Evolutionary conservation across 441 rosid species (phyloP), one percentile per base, ranked within the genome.

Genomic region (Erodium moschatum): DNA sequence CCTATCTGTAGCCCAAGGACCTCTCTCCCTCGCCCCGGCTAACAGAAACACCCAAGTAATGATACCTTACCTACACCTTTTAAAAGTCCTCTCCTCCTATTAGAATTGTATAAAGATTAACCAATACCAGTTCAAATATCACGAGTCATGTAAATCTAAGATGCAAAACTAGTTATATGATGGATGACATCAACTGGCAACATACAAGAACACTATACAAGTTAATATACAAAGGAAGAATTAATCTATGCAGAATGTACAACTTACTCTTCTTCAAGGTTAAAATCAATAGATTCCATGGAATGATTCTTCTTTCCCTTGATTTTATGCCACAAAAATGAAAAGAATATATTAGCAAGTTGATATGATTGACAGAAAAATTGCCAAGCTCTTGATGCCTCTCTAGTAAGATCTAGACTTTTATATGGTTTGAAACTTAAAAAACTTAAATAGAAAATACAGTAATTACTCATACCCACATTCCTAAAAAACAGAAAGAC

Each of bases 261-360:
- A 75, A 87, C 96, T 81, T 89, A 92, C 98, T 87, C 91, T 16
- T 85, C 91, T 71, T 87, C 86, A 46, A 68, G 27, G 68, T 79
- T 50, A 65, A 33, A 81, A 80, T 89, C 91, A 72, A 83, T 78
- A 73, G 90, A 86, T 77, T 89, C 97, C 96, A 84, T 82, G 21
- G 97, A 85, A 48, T 84, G 93, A 75, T 89, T 86, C 87, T 84
- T 95, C 83, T 73, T 90, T 40, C 81, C 96, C 99, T 95, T 85
- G 27, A 24, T 24, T 35, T 52, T 73, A 63, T 44, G 69, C 24
- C 69, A 69, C 72, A 64, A 65, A 27, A 66, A 52, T 68, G 29
- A 60, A 48, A n/a, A 62, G 31, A 66, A 24, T 66, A 8, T 1
- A 48, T 19, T 18, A n/a, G 52, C 29, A 16, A 33, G 12, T 44